Percentiles rank a stretch among this genome's conserved stretches.
phyloP scores from a whole-genome alignment of 768 basidiomycete genomes.

The Tylopilus intermedius region DNA sequence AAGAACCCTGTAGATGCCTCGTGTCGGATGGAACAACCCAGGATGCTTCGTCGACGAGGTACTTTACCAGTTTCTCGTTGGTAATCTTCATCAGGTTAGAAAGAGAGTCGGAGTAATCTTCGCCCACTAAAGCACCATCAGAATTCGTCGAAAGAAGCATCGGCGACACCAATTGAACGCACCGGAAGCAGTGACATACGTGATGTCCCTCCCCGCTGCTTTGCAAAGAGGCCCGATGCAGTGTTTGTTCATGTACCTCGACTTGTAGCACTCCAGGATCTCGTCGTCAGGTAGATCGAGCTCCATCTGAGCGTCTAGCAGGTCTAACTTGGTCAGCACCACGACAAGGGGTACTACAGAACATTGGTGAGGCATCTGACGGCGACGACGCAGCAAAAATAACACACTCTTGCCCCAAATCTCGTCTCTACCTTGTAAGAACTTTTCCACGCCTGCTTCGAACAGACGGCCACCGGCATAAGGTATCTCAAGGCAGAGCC shows the following conservation, averaged over 20 bases:
- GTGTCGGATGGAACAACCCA: conserved; percentile 1
- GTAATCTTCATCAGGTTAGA: conserved; percentile 1
- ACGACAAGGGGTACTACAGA: conserved; percentile 11
- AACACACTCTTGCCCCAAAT: conserved; percentile 9
- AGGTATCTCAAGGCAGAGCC: conserved; percentile 18
- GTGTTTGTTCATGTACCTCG: not conserved
- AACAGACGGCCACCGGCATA: conserved; percentile 12
- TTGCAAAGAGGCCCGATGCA: conserved; percentile 1
- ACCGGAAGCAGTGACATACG: conserved; percentile 11
- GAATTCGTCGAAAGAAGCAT: not conserved
- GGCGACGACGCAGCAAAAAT: not conserved
- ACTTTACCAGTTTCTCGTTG: not conserved
- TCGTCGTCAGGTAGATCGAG: not conserved
- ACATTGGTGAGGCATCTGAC: not conserved
- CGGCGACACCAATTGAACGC: not conserved
- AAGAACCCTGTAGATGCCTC: not conserved
- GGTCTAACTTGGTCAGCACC: conserved; percentile 16
- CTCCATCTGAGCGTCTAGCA: conserved; percentile 3
- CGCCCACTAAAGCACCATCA: conserved; percentile 3
- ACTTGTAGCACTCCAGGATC: not conserved
- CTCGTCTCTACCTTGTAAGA: conserved; percentile 1
- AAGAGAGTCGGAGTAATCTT: conserved; percentile 4
- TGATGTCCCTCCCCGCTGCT: conserved; percentile 6
- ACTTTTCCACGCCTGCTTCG: conserved; percentile 12
- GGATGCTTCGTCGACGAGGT: conserved; percentile 10